Evolutionary conservation across 2,329 filamentous ascomycete species (phyloP), one percentile per base, ranked within the genome.

Genomic region (Aspergillus melleus): DNA sequence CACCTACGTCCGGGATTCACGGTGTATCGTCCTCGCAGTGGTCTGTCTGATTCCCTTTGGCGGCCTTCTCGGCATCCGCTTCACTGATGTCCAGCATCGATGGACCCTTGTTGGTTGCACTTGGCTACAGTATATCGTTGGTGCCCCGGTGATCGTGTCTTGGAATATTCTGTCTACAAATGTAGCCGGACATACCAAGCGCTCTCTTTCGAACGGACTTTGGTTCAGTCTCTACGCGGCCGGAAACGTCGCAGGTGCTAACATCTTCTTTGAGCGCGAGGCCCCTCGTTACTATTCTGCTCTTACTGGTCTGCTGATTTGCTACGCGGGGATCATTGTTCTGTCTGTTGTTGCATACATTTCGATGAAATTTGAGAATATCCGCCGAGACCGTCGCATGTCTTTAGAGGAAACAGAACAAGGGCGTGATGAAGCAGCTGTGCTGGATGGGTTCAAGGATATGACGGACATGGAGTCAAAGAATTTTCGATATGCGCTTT

Each of bases 61-160:
- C 1, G 82, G 81, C 0, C 74, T 84, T 0, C 72, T 84, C 1
- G 82, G 82, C 4, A 82, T 85, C 59, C 73, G 80, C 1, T 77
- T 81, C 29, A 83, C 81, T 16, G 65, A 70, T 20, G 69, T 82
- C 3, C 68, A 77, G 3, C 75, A 83, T 52, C 78, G 78, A 9
- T 81, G 81, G 72, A 78, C 77, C 1, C 75, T 84, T 1, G 80
- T 83, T 0, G 82, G 73, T n/a, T 83, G 81, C 64, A 81, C 80
- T 8, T 84, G 82, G 82, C 68, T 84, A 12, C 80, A 83, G 60
- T 80, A 80, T 47, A 72, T 83, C 2, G 60, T 84, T 44, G 82
- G 82, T 4, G 79, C 80, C 0, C 79, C 82, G 0, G 77, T 84
- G 2, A 79, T 84, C 44, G 63, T 84, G 1, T 81, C 74, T 42